Evolutionary conservation across 306 rosid genomes (phyloP), one percentile per base, ranked within the genome.

Genomic region (Albizia julibrissin): DNA sequence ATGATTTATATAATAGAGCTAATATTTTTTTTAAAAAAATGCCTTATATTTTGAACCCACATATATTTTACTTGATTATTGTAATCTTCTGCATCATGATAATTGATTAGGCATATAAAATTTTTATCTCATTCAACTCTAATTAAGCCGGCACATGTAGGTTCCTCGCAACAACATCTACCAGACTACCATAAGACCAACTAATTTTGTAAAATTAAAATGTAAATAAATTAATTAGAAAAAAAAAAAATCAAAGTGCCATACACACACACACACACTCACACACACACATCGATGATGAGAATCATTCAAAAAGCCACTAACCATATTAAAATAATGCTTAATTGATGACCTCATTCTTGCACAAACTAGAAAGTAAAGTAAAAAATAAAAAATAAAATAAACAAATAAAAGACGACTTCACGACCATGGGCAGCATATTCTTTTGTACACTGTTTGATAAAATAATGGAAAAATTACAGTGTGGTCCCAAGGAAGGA

Each of bases 101-200:
- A 54, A 82, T 85, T 90, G 75, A 87, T 88, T 47, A 84, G 82
- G 80, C 49, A 47, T 52, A 86, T 72, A 86, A 80, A 87, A 85
- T 72, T 64, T 14, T 75, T 64, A 27, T 42, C 37, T 26, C 78
- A 76, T 80, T 80, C 76, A 22, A 59, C 24, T 59, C 72, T 58
- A 13, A 13, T 46, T 1, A 61, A n/a, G 16, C 37, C 79, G 72
- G 76, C 81, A 70, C 80, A 83, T 61, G 80, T 75, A 75, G 87
- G 81, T 77, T 56, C 79, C 82, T 80, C 56, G 89, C 82, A 85
- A 26, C 81, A 85, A 33, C 79, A 86, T 87, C 50, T 44, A 76
- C 79, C 33, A 33, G 75, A 79, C 50, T 44, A 76, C 79, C 33
- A 33, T 75, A 79, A 83, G 75, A 84, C 84, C 74, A 76, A 31